phyloP scores from a whole-genome alignment of 129 eudicot species.

The Sambucus nigra region DNA sequence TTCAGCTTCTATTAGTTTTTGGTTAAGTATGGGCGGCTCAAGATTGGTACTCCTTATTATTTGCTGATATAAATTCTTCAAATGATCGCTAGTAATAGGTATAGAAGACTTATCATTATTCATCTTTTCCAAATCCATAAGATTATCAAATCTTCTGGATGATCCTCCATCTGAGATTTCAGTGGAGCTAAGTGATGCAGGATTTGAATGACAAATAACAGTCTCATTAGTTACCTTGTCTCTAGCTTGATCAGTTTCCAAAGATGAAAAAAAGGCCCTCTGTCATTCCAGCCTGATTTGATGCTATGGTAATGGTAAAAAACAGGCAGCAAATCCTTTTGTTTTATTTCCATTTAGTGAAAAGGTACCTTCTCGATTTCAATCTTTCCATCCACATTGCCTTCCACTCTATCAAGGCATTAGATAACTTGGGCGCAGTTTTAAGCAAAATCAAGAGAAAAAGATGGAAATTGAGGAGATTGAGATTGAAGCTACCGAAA shows the following conservation, averaged over 20 bases:
- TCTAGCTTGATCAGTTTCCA: constrained; percentile 23
- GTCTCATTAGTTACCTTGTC: constrained; percentile 37
- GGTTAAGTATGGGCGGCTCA: too few species aligned
- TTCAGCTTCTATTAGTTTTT: constrained; percentile 4
- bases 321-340: constrained; percentile 46
- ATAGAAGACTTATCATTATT: constrained; percentile 17
- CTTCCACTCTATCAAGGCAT: constrained; percentile 18
- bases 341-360: constrained; percentile 36
- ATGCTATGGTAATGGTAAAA: constrained; percentile 36
- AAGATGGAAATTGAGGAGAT: too few species aligned
- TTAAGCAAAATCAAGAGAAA: too few species aligned
- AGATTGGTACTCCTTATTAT: constrained; percentile 8
- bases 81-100: constrained; percentile 6
- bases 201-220: constrained; percentile 40
- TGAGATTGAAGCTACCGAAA: too few species aligned
- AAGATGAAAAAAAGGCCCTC: constrained; percentile 19
- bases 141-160: constrained; percentile 43
- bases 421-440: too few species aligned
- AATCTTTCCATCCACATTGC: constrained; percentile 25
- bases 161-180: constrained; percentile 71
- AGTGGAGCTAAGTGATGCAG: constrained; percentile 49
- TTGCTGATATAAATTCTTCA: constrained; percentile 17
- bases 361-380: constrained; percentile 32
- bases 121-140: constrained; percentile 46
- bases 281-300: constrained; percentile 45